Evolutionary conservation across 495 filamentous ascomycete species (phyloP), one percentile per base, ranked within the genome.

Genomic region (Penicillium maclennaniae): DNA sequence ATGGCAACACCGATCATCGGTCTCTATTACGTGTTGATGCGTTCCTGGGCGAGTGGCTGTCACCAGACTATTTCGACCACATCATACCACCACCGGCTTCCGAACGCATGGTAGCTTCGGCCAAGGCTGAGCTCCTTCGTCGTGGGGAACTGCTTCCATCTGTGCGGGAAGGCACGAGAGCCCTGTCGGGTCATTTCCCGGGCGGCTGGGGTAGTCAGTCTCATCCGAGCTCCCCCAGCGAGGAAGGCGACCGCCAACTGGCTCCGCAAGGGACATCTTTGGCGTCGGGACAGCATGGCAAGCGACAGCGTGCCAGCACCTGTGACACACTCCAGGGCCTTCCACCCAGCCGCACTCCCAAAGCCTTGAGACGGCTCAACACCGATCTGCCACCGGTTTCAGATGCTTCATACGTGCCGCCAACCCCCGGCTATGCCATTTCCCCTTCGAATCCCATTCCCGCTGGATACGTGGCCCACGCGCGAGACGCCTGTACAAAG

Each of bases 21-120:
- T 66, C 68, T 45, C 54, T 69, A 9, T 57, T 97, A 45, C 86
- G 93, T 1, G 79, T 97, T 7, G 95, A 97, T 70, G 86, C 95
- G 0, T 95, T 92, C 64, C 79, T 97, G 3, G 95, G 95, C 15
- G 93, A 99, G 73, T 99, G 93, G 93, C 77, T 97, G 39, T 87
- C 86, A 5, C 89, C 89, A 5, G 86, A 90, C 62, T 99, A 99
- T 63, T 99, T 89, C 61, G 91, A 92, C 39, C 76, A 86, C 28
- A 97, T 97, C 60, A 92, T 87, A 9, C 90, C 91, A 2, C 93
- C 93, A 14, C 95, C 93, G 2, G 79, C 80, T 41, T 92, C 90
- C 3, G 80, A 86, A 15, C 81, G 91, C 69, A 91, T 98, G 88
- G 78, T 97, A 1, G 85, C 87, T 15, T 80, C 79, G 10, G 91